These are phyloP conservation scores for Podaxis sp. DNA, from an alignment of 768 basidiomycete genomes.

Conservation along the genomic window DNA sequence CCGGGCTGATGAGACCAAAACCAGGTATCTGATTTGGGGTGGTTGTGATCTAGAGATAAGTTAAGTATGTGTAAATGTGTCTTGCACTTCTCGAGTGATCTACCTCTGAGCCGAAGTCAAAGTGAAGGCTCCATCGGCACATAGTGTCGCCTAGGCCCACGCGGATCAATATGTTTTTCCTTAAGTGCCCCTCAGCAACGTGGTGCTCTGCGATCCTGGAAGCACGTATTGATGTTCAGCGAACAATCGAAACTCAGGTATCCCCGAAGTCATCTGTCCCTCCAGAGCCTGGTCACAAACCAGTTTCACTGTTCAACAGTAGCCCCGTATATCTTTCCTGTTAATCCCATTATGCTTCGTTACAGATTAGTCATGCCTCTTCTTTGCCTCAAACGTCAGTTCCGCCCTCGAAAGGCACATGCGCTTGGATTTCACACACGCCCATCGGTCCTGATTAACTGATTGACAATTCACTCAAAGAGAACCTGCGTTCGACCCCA, in stretches of 20 bases:
- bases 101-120: not conserved
- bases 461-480: not conserved
- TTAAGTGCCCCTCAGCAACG: not conserved
- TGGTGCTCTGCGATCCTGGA: not conserved
- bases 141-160: conserved; percentile 10
- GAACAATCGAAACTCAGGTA: not conserved
- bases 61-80: not conserved
- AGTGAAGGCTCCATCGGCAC: not conserved
- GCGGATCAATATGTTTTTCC: conserved; percentile 3
- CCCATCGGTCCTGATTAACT: not conserved
- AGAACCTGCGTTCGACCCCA: not conserved
- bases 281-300: not conserved
- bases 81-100: not conserved
- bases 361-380: not conserved
- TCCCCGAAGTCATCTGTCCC: not conserved
- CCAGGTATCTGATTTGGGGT: not conserved
- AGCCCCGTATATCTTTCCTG: not conserved
- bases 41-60: not conserved
- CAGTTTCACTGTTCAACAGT: not conserved
- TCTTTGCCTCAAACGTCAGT: not conserved
- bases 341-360: not conserved
- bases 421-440: not conserved
- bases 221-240: not conserved
- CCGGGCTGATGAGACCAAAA: not conserved
- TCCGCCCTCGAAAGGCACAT: not conserved